Conservation (phyloP, 1,139 yeast species). For the Debaryomyces fabryi region DNA sequence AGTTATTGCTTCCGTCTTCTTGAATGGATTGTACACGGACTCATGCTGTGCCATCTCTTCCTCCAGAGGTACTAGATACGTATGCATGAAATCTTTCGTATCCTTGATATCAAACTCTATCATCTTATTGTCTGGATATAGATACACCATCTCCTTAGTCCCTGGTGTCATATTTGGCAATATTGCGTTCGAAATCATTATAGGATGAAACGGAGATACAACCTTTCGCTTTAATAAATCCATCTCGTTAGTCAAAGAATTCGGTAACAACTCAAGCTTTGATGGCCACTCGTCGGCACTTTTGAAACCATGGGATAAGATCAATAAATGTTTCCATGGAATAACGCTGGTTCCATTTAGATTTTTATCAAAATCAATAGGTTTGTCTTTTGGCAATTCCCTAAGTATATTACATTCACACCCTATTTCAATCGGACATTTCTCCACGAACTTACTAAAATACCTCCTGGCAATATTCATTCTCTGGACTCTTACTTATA, state of each 20-base stretch:
- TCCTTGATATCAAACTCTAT: conserved; percentile 36
- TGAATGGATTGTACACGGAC: conserved; percentile 39
- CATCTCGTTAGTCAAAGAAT: conserved; percentile 42
- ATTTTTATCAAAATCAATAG: conserved; percentile 41
- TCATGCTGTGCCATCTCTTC: conserved; percentile 13
- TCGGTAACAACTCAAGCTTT: conserved; percentile 52
- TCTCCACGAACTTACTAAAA: conserved; percentile 16
- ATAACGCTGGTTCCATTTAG: conserved; percentile 51
- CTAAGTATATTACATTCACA: conserved; percentile 60
- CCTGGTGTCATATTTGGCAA: conserved; percentile 16
- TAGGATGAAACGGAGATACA: conserved; percentile 51
- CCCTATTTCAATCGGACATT: conserved; percentile 62
- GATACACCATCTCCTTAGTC: conserved; percentile 29
- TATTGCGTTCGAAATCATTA: conserved; percentile 47
- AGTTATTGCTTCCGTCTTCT: neutral
- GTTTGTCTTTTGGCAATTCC: conserved; percentile 42
- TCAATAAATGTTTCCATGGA: conserved; percentile 59
- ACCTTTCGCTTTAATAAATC: conserved; percentile 29
- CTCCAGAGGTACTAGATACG: conserved; percentile 39
- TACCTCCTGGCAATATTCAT: conserved; percentile 9
- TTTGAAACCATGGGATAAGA: conserved; percentile 43
- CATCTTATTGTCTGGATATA: conserved; percentile 60
- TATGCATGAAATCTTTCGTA: conserved; percentile 44
- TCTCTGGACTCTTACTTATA: neutral
- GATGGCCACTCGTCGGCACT: conserved; percentile 55